A percentile compares a stretch with the other conserved stretches of the same genome.
These are phyloP conservation scores for Gastrolobium bilobum DNA, from an alignment of 306 rosid genomes.

Conservation along the genomic window DNA sequence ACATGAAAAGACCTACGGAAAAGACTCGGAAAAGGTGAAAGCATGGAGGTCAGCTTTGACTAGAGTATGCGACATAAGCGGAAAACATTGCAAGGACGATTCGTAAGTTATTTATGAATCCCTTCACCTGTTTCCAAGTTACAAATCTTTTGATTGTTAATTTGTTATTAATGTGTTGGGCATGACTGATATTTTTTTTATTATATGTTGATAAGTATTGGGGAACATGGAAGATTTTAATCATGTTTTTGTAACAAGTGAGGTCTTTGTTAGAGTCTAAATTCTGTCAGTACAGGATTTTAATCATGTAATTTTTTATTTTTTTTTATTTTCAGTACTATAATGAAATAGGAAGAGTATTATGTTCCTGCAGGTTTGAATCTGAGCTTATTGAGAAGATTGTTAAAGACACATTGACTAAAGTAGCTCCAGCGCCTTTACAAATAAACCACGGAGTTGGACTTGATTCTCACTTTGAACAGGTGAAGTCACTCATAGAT, in stretches of 20 bases:
- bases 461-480: background rate
- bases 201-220: background rate
- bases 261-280: no score
- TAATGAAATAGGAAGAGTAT: background rate
- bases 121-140: no score
- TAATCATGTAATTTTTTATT: background rate
- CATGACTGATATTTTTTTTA: no score
- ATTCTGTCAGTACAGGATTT: background rate
- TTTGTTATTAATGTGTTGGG: no score
- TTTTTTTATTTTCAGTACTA: background rate
- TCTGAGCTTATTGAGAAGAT: background rate
- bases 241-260: no score
- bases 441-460: background rate
- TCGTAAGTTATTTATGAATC: slow-evolving; percentile 5
- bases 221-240: background rate
- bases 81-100: background rate
- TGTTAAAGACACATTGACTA: background rate
- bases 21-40: slow-evolving; percentile 19
- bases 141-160: no score
- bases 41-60: slow-evolving; percentile 30
- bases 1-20: background rate
- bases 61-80: background rate
- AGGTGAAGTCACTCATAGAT: slow-evolving; percentile 13
- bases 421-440: background rate
- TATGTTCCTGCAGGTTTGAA: slow-evolving; percentile 23